Percentiles rank a stretch among this genome's conserved stretches.
Evolutionary conservation across 257 asterid species (phyloP).

Genomic region (Fraxinus pennsylvanica): DNA sequence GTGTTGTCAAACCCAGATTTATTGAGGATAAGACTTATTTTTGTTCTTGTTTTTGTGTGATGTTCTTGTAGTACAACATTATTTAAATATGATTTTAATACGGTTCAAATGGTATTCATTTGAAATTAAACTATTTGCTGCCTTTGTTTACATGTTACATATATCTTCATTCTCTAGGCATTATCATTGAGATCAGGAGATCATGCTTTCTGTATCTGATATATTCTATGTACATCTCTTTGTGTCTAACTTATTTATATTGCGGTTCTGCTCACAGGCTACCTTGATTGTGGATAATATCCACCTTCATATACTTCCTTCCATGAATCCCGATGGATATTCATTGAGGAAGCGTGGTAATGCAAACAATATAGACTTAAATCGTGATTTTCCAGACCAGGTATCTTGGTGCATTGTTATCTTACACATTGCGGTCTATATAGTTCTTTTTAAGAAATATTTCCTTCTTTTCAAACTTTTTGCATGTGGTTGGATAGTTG

Average conservation of each 20-base stretch:
- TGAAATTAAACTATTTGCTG: neutral
- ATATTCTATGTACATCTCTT: neutral
- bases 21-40: neutral
- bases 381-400: slow-evolving; percentile 93
- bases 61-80: neutral
- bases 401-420: slow-evolving; percentile 38
- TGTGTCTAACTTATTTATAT: slow-evolving; percentile 1
- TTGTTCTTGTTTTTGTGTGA: neutral
- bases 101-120: neutral
- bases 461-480: slow-evolving; percentile 13
- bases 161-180: neutral
- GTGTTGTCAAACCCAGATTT: neutral
- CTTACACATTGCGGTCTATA: neutral
- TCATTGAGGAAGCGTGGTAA: slow-evolving; percentile 63
- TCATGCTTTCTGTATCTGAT: slow-evolving; percentile 11
- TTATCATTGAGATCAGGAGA: slow-evolving; percentile 2
- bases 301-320: slow-evolving; percentile 86
- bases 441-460: neutral
- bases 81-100: neutral
- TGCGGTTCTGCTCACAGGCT: slow-evolving; percentile 47
- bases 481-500: neutral
- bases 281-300: slow-evolving; percentile 64
- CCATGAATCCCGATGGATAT: slow-evolving; percentile 86
- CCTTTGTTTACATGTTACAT: neutral
- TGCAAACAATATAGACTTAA: slow-evolving; percentile 70